Base-by-base conservation (phyloP, 129 eudicot species). In the Solidago caesia region DNA sequence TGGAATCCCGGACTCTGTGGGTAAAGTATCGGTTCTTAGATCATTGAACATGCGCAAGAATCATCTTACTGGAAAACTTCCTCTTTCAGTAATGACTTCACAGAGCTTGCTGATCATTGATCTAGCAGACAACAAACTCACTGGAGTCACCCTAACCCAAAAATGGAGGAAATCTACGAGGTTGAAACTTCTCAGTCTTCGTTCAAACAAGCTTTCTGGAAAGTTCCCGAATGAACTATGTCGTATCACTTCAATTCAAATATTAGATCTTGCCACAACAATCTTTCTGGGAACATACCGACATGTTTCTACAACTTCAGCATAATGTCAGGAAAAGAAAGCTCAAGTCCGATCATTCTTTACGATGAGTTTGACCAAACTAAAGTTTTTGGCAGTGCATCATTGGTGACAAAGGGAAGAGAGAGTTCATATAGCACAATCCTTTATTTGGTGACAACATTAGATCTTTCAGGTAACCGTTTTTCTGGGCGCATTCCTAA, bases 191-290 rank as follows among this genome's bases (percentile, higher is more conserved):
- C 82, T 85, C 39, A 82, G 62, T 70, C 86, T 85, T 5, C 75
- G 84, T 27, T 62, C 68, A 13, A 81, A 82, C 70, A 78, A 52
- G 53, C 42, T 85, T 12, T 21, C 26, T 8, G 84, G 89, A 21
- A 25, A 65, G 21, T 39, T 85, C 61, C 86, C 86, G 2, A 4
- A 41, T 52, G 85, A 82, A 25, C 74, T 85, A 2, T 85, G 86
- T 53, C 60, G 26, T 6, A 80, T 82, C 29, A 72, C 73, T 44
- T 70, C 68, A 4, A 80, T 85, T 44, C 86, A 82, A 21, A 79
- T 85, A 4, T 68, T 82, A 48, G 85, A 85, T 44, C 78, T 84
- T 45, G 79, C 83, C n/a, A 77, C 15, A 85, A 85, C 74, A 64
- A 81, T 67, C 67, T 85, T 51, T 70, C 76, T 0, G 89, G 89